phyloP scores from a whole-genome alignment of 2,329 filamentous ascomycete species.

The Penicillium hordei region DNA sequence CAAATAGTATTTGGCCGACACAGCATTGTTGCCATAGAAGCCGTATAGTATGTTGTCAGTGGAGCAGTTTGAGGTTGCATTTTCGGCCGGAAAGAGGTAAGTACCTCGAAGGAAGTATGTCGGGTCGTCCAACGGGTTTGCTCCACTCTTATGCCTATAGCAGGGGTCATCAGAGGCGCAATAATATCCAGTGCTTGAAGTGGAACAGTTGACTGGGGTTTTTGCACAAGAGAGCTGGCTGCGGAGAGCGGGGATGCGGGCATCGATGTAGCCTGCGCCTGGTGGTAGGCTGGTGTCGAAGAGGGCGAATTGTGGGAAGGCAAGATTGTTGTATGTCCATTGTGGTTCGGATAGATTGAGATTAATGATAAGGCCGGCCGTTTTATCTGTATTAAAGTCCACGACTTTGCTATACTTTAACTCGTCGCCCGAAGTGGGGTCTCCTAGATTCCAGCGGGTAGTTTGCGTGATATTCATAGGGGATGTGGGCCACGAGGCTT shows the following conservation, averaged over 20 bases:
- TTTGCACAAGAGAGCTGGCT: not conserved
- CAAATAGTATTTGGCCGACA: not conserved
- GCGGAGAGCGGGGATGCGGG: not conserved
- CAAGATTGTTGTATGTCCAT: conserved; percentile 35
- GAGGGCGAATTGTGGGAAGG: conserved; percentile 18
- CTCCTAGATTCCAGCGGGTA: conserved; percentile 5
- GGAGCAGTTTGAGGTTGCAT: not conserved
- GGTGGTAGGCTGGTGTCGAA: not conserved
- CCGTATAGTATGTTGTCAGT: not conserved
- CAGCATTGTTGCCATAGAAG: not conserved
- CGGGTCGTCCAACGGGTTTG: not conserved
- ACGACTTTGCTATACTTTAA: not conserved
- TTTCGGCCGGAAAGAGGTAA: not conserved
- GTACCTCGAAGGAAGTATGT: not conserved
- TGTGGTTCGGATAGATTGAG: conserved; percentile 31
- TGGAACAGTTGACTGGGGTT: not conserved
- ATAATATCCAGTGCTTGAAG: not conserved
- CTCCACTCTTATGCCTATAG: not conserved
- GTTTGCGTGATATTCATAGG: not conserved
- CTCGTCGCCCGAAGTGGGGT: not conserved
- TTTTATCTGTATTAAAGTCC: not conserved
- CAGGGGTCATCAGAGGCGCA: not conserved
- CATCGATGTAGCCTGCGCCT: not conserved
- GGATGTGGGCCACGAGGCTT: not conserved
- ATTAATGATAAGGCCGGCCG: conserved; percentile 23